Evolutionary conservation across 768 basidiomycete species (phyloP).

Genomic region (Russula foetens): DNA sequence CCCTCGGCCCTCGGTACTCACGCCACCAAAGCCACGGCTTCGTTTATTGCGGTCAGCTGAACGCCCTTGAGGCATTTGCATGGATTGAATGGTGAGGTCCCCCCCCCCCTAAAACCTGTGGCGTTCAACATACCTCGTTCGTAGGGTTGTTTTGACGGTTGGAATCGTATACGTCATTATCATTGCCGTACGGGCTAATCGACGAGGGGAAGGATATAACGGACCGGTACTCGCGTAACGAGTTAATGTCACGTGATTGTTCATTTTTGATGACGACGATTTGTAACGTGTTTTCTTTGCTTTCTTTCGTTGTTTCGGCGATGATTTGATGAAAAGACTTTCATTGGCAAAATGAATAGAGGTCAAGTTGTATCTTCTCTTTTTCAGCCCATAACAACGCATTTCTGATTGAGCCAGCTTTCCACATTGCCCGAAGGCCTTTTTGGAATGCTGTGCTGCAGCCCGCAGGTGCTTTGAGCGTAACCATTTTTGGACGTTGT

Average conservation of each 20-base stretch:
- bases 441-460: not conserved
- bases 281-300: not conserved
- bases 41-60: slow-evolving; percentile 16
- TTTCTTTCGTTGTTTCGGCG: not conserved
- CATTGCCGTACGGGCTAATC: slow-evolving; percentile 5
- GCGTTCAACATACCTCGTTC: not conserved
- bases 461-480: slow-evolving; percentile 1
- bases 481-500: not conserved
- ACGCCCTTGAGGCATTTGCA: slow-evolving; percentile 20
- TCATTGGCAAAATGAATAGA: too few relatives aligned
- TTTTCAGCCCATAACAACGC: too few relatives aligned
- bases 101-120: not conserved
- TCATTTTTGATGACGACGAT: not conserved
- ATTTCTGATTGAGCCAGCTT: too few relatives aligned
- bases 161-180: slow-evolving; percentile 5
- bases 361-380: too few relatives aligned
- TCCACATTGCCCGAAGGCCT: not conserved
- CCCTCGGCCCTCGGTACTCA: not conserved
- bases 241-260: not conserved
- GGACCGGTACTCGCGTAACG: not conserved
- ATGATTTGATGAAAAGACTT: too few relatives aligned
- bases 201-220: slow-evolving; percentile 10
- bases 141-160: slow-evolving; percentile 15
- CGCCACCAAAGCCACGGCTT: not conserved
- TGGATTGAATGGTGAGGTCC: slow-evolving; percentile 20